These are phyloP conservation scores for Talaromyces liani DNA, from an alignment of 495 filamentous ascomycete species.

Conservation along the genomic window DNA sequence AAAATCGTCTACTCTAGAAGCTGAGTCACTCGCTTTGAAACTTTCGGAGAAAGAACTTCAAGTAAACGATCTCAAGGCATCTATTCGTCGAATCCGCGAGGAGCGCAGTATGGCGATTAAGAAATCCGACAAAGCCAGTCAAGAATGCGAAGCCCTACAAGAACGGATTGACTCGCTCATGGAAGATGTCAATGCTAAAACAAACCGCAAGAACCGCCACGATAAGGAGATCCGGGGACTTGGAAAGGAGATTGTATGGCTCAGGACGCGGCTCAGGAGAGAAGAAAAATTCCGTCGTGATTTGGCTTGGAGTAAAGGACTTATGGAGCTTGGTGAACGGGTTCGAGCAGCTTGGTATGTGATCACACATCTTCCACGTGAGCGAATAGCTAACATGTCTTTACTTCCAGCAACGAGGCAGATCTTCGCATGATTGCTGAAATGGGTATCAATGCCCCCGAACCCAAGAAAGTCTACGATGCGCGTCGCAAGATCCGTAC, in stretches of 20 bases:
- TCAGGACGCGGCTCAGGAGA: slow-evolving; percentile 66
- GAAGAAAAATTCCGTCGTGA: slow-evolving; percentile 74
- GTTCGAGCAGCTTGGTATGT: slow-evolving; percentile 78
- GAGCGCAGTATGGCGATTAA: slow-evolving; percentile 46
- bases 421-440: slow-evolving; percentile 76
- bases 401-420: slow-evolving; percentile 69
- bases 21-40: slow-evolving; percentile 55
- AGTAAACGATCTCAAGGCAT: slow-evolving; percentile 47
- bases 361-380: slow-evolving; percentile 10
- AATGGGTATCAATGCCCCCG: slow-evolving; percentile 57
- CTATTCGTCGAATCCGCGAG: slow-evolving; percentile 50
- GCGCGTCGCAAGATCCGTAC: slow-evolving; percentile 41
- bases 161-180: slow-evolving; percentile 45
- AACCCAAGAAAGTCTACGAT: slow-evolving; percentile 20
- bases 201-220: slow-evolving; percentile 52
- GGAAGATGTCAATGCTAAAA: slow-evolving; percentile 34
- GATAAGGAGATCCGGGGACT: slow-evolving; percentile 76
- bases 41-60: slow-evolving; percentile 44
- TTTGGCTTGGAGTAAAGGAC: slow-evolving; percentile 71
- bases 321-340: slow-evolving; percentile 70
- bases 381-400: slow-evolving; percentile 8
- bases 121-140: slow-evolving; percentile 37
- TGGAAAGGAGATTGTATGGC: slow-evolving; percentile 82
- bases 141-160: slow-evolving; percentile 48
- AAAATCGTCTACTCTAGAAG: slow-evolving; percentile 58